Evolutionary conservation across 345 rosid genomes (phyloP), one percentile per base, ranked within the genome.

Genomic region (Dipteronia dyeriana): DNA sequence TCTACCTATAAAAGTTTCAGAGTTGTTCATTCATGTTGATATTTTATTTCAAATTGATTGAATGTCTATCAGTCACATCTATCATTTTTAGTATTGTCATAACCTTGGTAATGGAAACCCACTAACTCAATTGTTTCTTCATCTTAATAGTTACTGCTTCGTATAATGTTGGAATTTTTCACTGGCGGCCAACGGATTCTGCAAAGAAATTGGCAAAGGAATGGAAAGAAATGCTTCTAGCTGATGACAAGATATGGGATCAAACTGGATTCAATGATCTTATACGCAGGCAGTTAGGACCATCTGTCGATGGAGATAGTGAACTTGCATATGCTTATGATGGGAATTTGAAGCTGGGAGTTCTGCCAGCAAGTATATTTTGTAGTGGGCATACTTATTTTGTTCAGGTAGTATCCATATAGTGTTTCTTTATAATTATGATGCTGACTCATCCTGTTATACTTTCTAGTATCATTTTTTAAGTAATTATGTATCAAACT

Each of bases 331-430:
- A 94, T 76, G 95, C 99, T 80, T 96, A 81, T 83, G 97, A 96
- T 89, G 95, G 99, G 81, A 91, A 75, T 85, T 91, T 96, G 78
- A 92, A 96, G 89, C 86, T 96, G 74, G 99, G 99, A 77, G 19
- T 96, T 86, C 87, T 96, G 71, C 99, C 99, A 1, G 97, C 94
- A 45, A 94, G 97, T 82, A 91, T 94, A 77, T 96, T 94, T 82
- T 96, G 99, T 76, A 91, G 99, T 77, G 99, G 99, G 34, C 99
- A 96, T 76, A 96, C 98, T 45, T 94, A 86, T 49, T 96, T 96
- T 82, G 93, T 96, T 71, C 99, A 96, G 97, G 99, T 96, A 82
- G 80, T 68, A 79, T 70, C 49, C 67, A 12, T 68, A 51, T 71
- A 38, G 67, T 68, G 49, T 63, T 68, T 74, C 8, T 56, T 72